A percentile compares a stretch with the other conserved stretches of the same genome.
These are phyloP conservation scores for Trifolium dubium DNA, from an alignment of 306 rosid genomes.

Conservation along the genomic window DNA sequence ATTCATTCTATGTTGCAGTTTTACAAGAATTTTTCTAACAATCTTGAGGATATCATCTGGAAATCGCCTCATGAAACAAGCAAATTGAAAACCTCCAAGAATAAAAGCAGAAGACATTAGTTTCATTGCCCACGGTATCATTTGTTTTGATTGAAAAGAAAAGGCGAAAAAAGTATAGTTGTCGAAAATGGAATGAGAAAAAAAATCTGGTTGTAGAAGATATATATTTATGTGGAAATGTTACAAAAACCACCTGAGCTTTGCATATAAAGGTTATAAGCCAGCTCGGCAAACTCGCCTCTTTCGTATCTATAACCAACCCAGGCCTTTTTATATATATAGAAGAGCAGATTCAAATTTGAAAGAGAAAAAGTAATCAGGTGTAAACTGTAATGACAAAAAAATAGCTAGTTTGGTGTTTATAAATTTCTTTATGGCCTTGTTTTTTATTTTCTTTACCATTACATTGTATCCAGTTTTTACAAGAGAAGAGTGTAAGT, in stretches of 20 bases:
- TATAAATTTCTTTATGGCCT: constrained; percentile 33
- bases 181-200: background rate
- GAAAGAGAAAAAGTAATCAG: constrained; percentile 17
- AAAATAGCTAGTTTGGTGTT: constrained; percentile 20
- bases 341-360: constrained; percentile 29
- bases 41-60: constrained; percentile 93
- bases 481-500: background rate
- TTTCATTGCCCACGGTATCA: constrained; percentile 26
- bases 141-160: background rate
- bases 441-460: background rate
- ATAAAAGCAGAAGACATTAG: constrained; percentile 63
- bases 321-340: constrained; percentile 14
- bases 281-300: constrained; percentile 26
- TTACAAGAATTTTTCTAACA: constrained; percentile 74
- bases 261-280: constrained; percentile 23
- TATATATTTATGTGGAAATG: background rate
- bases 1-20: constrained; percentile 56
- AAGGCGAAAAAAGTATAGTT: background rate
- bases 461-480: constrained; percentile 14
- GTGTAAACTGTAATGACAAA: background rate
- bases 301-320: constrained; percentile 24
- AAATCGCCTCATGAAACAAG: constrained; percentile 67
- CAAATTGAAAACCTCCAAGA: constrained; percentile 64
- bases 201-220: background rate
- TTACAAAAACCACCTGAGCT: background rate